Base-by-base conservation (phyloP, 306 rosid species). In the Casuarina cunninghamiana region DNA sequence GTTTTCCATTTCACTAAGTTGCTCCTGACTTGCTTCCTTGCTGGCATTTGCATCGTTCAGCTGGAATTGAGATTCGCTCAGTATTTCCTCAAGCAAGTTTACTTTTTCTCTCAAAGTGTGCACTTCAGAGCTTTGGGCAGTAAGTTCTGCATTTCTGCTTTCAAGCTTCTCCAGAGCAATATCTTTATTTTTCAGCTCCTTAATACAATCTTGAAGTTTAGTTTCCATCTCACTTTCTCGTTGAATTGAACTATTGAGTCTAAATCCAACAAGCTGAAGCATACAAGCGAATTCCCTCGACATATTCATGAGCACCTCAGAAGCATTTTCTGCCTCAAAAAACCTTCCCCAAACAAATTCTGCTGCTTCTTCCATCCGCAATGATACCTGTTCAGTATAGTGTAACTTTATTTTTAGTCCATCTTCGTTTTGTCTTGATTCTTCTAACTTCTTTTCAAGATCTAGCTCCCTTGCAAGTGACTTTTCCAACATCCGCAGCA, bases 301-400 rank as follows among this genome's bases (percentile, higher is more conserved):
- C 81, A 91, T 88, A 53, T 97, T 97, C 91, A 84, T 88, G 71
- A 93, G 90, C 77, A 84, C 89, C 87, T 88, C 98, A 1, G 90
- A 78, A 39, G 91, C 87, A 84, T 87, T 93, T 63, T 96, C 98
- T n/a, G 97, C 99, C 87, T 96, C 99, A 44, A 96, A 81, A 81
- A 95, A 95, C 83, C 98, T 89, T 83, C 97, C 97, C 98, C 97
- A 95, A 83, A 95, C 92, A 70, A 91, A 91, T 87, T 88, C 90
- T 6, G 96, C 89, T 21, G 97, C 88, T 82, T 91, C 98, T 83
- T 91, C 97, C 97, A 91, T 93, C 78, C 68, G 88, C 72, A 85
- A 81, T 17, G 93, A 83, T 48, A 87, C 93, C 80, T 96, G 96
- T 82, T 96, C 96, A 0, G 89, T 88, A 84, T 85, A 87, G 75